phyloP scores from a whole-genome alignment of 2,329 filamentous ascomycete genomes.

The Parascedosporium putredinis region DNA sequence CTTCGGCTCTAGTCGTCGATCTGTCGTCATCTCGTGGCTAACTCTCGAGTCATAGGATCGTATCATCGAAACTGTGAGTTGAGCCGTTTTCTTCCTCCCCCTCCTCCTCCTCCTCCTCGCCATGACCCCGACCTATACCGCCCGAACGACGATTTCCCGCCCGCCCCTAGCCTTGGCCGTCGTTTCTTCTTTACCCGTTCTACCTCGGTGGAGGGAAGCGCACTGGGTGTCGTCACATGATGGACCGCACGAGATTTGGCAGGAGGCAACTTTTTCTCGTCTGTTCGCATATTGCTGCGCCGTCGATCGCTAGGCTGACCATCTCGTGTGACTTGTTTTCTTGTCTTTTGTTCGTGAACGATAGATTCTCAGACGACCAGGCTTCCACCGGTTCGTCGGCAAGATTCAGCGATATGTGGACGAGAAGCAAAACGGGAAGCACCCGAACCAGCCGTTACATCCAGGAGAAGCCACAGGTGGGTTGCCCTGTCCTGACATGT shows the following conservation, averaged over 20 bases:
- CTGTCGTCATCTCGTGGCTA: too few species aligned
- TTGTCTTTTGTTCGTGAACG: background rate
- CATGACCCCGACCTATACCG: too few species aligned
- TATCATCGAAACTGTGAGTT: conserved; percentile 1
- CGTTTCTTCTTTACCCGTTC: too few species aligned
- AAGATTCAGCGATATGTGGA: conserved; percentile 40
- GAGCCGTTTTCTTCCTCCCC: background rate
- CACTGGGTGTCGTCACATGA: too few species aligned
- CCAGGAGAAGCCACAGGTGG: conserved; percentile 42
- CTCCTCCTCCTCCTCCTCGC: too few species aligned
- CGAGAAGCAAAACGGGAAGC: conserved; percentile 36
- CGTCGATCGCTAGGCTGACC: conserved; percentile 1
- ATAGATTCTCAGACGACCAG: conserved; percentile 40
- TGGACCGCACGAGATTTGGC: too few species aligned
- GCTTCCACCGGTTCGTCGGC: conserved; percentile 41
- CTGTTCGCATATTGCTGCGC: background rate
- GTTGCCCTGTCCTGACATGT: conserved; percentile 8
- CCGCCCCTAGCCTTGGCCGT: too few species aligned
- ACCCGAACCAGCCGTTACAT: conserved; percentile 38
- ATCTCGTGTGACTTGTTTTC: too few species aligned
- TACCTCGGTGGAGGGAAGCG: too few species aligned
- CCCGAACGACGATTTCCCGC: too few species aligned
- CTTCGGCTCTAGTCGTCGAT: background rate
- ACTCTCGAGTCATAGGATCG: background rate
- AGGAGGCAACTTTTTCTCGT: too few species aligned